Conservation (phyloP, 805 yeast genomes). For the Wickerhamiella nectarea region DNA sequence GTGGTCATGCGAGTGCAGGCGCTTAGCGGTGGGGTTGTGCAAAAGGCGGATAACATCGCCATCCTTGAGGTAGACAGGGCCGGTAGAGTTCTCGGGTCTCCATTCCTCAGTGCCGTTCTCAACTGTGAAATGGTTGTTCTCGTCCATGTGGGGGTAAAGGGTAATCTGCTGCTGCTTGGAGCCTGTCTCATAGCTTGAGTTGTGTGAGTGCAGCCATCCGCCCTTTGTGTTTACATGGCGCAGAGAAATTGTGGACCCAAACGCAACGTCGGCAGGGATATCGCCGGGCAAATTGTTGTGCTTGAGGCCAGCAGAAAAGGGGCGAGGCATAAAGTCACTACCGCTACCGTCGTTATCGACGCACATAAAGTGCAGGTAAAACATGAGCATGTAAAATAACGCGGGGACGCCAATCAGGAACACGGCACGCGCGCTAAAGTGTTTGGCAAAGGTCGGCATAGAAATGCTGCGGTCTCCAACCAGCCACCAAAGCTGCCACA, state of each 20-base stretch:
- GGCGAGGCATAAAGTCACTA: constrained; percentile 48
- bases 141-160: constrained; percentile 37
- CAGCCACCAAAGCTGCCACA: constrained; percentile 48
- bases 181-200: constrained; percentile 64
- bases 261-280: constrained; percentile 52
- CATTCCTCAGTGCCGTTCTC: constrained; percentile 31
- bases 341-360: constrained; percentile 40
- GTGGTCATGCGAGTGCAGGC: constrained; percentile 54
- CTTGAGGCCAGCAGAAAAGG: constrained; percentile 48
- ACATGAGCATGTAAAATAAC: constrained; percentile 41
- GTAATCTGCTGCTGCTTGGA: constrained; percentile 97
- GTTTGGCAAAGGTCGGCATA: constrained; percentile 28
- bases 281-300: constrained; percentile 29
- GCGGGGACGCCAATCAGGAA: constrained; percentile 42
- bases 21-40: constrained; percentile 55
- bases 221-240: constrained; percentile 61
- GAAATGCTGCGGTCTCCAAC: constrained; percentile 53
- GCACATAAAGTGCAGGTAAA: constrained; percentile 42
- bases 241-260: constrained; percentile 57
- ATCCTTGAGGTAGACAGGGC: constrained; percentile 36
- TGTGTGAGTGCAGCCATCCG: constrained; percentile 74
- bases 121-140: constrained; percentile 69
- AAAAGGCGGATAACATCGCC: constrained; percentile 50
- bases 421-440: constrained; percentile 30
- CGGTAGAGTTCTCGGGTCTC: constrained; percentile 25